phyloP scores from a whole-genome alignment of 1,139 yeast genomes.

The Yamadazyma jaroonii region DNA sequence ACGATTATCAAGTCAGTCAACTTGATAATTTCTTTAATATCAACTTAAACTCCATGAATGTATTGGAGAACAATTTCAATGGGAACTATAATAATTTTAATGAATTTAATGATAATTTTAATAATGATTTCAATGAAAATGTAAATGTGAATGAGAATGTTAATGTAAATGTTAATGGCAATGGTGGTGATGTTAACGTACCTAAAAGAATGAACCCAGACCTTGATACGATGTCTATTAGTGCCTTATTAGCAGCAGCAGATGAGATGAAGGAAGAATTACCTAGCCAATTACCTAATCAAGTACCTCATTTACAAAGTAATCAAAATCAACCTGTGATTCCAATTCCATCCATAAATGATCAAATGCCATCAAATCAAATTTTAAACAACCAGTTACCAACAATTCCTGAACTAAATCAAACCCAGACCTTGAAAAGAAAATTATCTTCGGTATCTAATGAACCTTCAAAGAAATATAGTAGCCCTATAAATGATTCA shows the following conservation, averaged over 20 bases:
- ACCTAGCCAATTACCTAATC: constrained; percentile 1
- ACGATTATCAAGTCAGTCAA: background rate
- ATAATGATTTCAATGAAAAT: constrained; percentile 3
- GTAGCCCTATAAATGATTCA: constrained; percentile 12
- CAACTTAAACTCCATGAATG: constrained; percentile 1
- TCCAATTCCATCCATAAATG: too few species aligned
- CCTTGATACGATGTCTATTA: constrained; percentile 10
- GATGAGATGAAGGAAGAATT: constrained; percentile 8
- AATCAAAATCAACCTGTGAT: too few species aligned
- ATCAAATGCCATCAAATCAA: too few species aligned
- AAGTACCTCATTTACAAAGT: too few species aligned
- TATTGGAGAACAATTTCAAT: background rate
- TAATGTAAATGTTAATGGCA: background rate
- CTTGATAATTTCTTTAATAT: constrained; percentile 2
- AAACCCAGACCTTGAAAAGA: constrained; percentile 7
- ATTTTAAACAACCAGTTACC: background rate
- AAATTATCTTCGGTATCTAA: constrained; percentile 5
- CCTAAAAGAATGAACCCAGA: background rate
- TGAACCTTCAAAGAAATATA: constrained; percentile 3
- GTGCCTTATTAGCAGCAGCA: constrained; percentile 17
- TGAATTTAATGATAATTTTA: background rate
- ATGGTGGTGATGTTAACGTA: background rate
- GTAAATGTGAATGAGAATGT: background rate
- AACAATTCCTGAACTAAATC: constrained; percentile 1
- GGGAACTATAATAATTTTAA: constrained; percentile 1